Base-by-base conservation (phyloP, 805 yeast species). In the Osmozyma mogii region DNA sequence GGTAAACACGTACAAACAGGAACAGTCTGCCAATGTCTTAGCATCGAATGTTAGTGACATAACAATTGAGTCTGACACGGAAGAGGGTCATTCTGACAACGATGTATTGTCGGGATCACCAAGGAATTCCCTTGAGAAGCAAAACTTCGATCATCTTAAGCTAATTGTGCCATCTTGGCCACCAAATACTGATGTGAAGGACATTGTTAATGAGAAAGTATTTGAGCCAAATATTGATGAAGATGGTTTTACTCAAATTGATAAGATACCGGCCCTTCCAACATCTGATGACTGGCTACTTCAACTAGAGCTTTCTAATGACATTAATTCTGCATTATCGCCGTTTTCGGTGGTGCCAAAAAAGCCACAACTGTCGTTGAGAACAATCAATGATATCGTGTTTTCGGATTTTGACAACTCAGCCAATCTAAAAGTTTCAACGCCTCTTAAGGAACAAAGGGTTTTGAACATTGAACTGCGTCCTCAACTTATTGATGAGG, bases 171-270 rank as follows among this genome's bases (percentile, higher is more conserved):
- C 50, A 22, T 46, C 45, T 3, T 39, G 58, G 7, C 66, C 68
- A 1, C 38, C 45, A n/a, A 45, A 50, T 22, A 31, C 24, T 17
- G 47, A 47, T 39, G 48, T 51, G 41, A 40, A 45, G 29, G 69
- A 65, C 3, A 49, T 75, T 13, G 63, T 78, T 5, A 62, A 68
- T 28, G 83, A 78, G 40, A 78, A 74, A 43, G 80, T 75, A 3
- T 82, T 72, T 47, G 92, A 82, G 50, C 89, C 89, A 0, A 73
- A 74, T 66, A 50, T 68, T 46, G 21, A 41, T 1, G 50, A 63
- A 57, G 37, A 52, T 61, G 40, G 57, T 32, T 44, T 65, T 47
- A 51, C 53, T 22, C 40, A 28, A 5, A 52, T 61, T 26, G 69
- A 65, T 37, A 59, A 50, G 4, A 57, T 58, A 16, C 68, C 76